These are phyloP conservation scores for Astragalus membranaceus DNA, from an alignment of 306 rosid genomes.

Conservation along the genomic window DNA sequence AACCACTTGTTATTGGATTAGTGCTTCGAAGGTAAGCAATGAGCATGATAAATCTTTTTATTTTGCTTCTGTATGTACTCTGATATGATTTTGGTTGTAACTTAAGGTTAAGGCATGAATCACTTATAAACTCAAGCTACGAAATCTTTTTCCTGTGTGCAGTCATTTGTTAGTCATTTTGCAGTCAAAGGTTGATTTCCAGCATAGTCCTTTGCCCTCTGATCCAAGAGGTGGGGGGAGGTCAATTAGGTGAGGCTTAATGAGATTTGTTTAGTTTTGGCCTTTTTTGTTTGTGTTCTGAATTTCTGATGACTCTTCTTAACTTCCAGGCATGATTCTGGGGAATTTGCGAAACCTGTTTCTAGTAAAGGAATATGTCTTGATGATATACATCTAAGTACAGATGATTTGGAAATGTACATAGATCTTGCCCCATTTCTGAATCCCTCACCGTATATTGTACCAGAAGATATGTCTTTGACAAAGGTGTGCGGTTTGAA, in stretches of 20 bases:
- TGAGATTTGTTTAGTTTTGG: not conserved
- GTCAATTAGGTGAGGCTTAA: slow-evolving; percentile 46
- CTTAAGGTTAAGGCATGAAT: slow-evolving; percentile 3
- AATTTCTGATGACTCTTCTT: slow-evolving; percentile 22
- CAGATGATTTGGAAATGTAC: slow-evolving; percentile 97
- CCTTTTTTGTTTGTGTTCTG: slow-evolving; percentile 25
- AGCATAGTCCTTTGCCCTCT: slow-evolving; percentile 78
- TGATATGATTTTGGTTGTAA: slow-evolving; percentile 5
- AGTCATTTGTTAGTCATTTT: slow-evolving; percentile 90
- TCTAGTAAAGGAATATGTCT: slow-evolving; percentile 81
- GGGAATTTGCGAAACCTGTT: slow-evolving; percentile 90
- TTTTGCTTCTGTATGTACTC: not conserved
- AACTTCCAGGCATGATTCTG: slow-evolving; percentile 61
- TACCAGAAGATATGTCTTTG: slow-evolving; percentile 95
- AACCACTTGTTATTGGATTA: slow-evolving; percentile 78
- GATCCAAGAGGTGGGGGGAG: slow-evolving; percentile 55
- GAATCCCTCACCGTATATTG: slow-evolving; percentile 89
- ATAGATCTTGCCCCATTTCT: slow-evolving; percentile 84
- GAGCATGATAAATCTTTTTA: slow-evolving; percentile 3
- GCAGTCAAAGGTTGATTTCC: slow-evolving; percentile 87
- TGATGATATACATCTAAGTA: slow-evolving; percentile 67
- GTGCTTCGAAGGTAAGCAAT: slow-evolving; percentile 77
- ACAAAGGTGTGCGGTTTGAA: slow-evolving; percentile 56
- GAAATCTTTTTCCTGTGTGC: slow-evolving; percentile 31
- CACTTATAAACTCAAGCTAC: slow-evolving; percentile 3